Conservation (phyloP, 805 yeast species). For the Tetrapisispora phaffii region DNA sequence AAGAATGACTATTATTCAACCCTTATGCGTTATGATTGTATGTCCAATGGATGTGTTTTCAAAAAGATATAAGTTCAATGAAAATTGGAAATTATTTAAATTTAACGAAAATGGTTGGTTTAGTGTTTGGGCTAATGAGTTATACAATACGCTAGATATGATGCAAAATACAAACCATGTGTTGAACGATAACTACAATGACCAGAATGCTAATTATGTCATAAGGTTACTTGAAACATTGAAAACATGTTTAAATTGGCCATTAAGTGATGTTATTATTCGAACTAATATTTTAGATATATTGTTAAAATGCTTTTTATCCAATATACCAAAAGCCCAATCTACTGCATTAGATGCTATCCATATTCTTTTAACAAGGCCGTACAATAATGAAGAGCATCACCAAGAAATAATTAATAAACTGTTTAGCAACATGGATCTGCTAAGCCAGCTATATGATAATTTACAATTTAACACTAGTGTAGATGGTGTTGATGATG, state of each 20-base stretch:
- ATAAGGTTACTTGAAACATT: slow-evolving; percentile 68
- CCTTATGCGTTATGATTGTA: slow-evolving; percentile 74
- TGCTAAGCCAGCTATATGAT: slow-evolving; percentile 57
- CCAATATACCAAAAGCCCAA: slow-evolving; percentile 57
- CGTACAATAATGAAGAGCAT: slow-evolving; percentile 55
- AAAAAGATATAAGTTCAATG: slow-evolving; percentile 48
- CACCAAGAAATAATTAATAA: slow-evolving; percentile 70
- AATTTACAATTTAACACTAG: slow-evolving; percentile 40
- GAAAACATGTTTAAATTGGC: slow-evolving; percentile 88
- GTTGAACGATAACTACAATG: not conserved
- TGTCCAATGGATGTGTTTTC: slow-evolving; percentile 60
- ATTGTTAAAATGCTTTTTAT: slow-evolving; percentile 48
- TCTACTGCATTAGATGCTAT: slow-evolving; percentile 84
- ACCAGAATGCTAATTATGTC: slow-evolving; percentile 38
- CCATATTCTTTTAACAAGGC: slow-evolving; percentile 77
- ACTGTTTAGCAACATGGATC: slow-evolving; percentile 69
- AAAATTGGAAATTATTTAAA: slow-evolving; percentile 43
- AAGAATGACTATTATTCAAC: slow-evolving; percentile 65
- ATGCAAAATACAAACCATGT: slow-evolving; percentile 14
- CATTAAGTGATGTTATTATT: slow-evolving; percentile 64
- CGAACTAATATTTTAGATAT: slow-evolving; percentile 55
- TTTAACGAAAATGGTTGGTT: slow-evolving; percentile 82
- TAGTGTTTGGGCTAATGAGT: slow-evolving; percentile 50
- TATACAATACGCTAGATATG: slow-evolving; percentile 35
- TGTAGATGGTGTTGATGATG: slow-evolving; percentile 62